A percentile compares a stretch with the other conserved stretches of the same genome.
These are phyloP conservation scores for Geosmithia flava DNA, from an alignment of 2,329 filamentous ascomycete species.

Conservation along the genomic window DNA sequence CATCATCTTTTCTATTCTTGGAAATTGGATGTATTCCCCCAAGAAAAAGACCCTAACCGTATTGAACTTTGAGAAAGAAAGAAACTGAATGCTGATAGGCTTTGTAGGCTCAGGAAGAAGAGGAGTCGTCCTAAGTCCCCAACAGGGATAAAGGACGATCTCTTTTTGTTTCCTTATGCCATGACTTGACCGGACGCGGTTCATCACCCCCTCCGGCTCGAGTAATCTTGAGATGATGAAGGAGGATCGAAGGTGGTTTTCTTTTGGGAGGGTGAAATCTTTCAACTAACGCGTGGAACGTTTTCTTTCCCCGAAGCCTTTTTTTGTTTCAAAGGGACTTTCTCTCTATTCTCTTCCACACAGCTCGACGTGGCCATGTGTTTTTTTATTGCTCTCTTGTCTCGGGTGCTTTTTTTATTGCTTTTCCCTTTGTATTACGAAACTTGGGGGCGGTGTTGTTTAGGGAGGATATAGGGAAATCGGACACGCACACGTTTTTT, in stretches of 20 bases:
- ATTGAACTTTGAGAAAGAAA: constrained; percentile 4
- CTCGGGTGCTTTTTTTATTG: constrained; percentile 22
- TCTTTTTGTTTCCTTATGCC: neutral
- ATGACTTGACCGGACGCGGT: neutral
- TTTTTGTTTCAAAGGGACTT: too few species aligned
- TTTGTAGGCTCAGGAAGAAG: constrained; percentile 9
- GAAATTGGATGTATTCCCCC: too few species aligned
- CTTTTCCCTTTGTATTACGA: constrained; percentile 7
- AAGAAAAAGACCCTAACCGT: neutral
- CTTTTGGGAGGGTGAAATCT: too few species aligned
- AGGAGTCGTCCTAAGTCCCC: constrained; percentile 9
- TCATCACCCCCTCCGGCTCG: too few species aligned
- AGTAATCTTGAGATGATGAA: constrained; percentile 30
- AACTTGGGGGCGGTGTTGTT: neutral
- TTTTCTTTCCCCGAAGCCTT: too few species aligned
- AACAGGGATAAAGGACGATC: neutral
- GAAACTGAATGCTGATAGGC: constrained; percentile 46
- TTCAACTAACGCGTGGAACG: too few species aligned
- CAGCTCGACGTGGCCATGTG: neutral
- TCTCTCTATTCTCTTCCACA: too few species aligned
- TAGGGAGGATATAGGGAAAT: neutral
- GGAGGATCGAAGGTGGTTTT: constrained; percentile 14
- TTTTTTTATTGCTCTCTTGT: neutral
- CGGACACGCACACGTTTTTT: neutral
- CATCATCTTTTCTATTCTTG: too few species aligned